Evolutionary conservation across 2,329 filamentous ascomycete genomes (phyloP).

Genomic region (Cryphonectria naterciae): DNA sequence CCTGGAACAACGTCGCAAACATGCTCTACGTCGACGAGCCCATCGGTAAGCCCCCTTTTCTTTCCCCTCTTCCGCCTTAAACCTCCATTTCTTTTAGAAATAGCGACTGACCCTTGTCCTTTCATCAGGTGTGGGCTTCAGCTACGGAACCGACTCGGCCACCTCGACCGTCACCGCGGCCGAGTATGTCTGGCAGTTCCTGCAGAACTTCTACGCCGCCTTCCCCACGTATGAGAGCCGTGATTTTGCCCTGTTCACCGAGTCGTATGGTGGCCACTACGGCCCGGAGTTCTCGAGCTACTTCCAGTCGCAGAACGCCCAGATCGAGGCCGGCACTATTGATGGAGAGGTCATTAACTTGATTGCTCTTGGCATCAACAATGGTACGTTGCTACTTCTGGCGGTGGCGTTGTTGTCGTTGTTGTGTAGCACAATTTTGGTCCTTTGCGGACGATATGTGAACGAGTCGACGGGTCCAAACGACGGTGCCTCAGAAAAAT

Average conservation of each 20-base stretch:
- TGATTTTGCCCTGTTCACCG: constrained; percentile 58
- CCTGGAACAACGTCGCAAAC: constrained; percentile 48
- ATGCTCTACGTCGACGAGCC: constrained; percentile 47
- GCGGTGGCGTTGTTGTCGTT: not conserved
- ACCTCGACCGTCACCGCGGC: constrained; percentile 51
- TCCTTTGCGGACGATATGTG: not conserved
- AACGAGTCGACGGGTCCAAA: not conserved
- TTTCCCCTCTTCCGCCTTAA: not conserved
- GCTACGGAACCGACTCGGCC: constrained; percentile 42
- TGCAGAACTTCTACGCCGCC: constrained; percentile 64
- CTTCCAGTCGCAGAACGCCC: constrained; percentile 60
- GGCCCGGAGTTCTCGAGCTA: constrained; percentile 54
- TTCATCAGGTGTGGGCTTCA: constrained; percentile 38
- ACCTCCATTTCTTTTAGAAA: no score
- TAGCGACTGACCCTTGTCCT: not conserved
- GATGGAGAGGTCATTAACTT: constrained; percentile 51
- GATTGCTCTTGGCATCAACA: constrained; percentile 47
- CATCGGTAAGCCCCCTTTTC: constrained; percentile 16
- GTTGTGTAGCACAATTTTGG: not conserved
- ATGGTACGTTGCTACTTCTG: not conserved
- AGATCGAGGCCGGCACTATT: constrained; percentile 48
- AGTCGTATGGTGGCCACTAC: constrained; percentile 63
- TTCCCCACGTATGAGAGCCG: constrained; percentile 66
- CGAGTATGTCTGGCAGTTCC: constrained; percentile 57
- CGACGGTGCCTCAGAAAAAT: not conserved